Conservation (phyloP, 2,329 filamentous ascomycete genomes). For the Pyricularia sp. region DNA sequence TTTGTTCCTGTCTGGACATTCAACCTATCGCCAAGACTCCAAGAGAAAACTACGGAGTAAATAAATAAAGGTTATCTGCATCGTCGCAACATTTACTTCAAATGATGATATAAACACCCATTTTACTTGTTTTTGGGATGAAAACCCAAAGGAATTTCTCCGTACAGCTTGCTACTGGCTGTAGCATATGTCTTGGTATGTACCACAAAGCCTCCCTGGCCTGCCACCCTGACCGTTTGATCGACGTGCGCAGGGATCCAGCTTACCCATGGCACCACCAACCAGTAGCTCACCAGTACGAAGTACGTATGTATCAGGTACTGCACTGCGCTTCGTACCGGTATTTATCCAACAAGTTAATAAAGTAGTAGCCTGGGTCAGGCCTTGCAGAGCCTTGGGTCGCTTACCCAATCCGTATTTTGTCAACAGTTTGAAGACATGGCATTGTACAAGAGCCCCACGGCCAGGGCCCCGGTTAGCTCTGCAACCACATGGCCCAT, state of each 20-base stretch:
- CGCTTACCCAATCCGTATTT: neutral
- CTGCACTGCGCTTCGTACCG: neutral
- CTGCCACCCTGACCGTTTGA: conserved; percentile 3
- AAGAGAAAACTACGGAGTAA: too few relatives aligned
- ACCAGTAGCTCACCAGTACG: neutral
- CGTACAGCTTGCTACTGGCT: too few relatives aligned
- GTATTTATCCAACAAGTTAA: too few relatives aligned
- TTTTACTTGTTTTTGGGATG: neutral
- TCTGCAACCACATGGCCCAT: neutral
- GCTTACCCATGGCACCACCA: neutral
- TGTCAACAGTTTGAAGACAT: neutral
- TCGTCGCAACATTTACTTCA: too few relatives aligned
- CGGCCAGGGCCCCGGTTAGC: neutral
- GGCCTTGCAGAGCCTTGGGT: neutral
- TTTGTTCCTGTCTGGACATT: too few relatives aligned
- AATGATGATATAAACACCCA: too few relatives aligned
- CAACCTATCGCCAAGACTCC: too few relatives aligned
- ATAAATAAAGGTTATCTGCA: too few relatives aligned
- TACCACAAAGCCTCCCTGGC: neutral
- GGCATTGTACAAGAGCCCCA: neutral
- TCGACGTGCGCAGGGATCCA: neutral
- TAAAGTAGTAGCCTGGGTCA: neutral
- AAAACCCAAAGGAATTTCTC: neutral
- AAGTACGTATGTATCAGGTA: neutral
- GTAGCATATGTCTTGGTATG: neutral